Base-by-base conservation (phyloP, 2,329 filamentous ascomycete genomes). In the Dothistroma septosporum region DNA sequence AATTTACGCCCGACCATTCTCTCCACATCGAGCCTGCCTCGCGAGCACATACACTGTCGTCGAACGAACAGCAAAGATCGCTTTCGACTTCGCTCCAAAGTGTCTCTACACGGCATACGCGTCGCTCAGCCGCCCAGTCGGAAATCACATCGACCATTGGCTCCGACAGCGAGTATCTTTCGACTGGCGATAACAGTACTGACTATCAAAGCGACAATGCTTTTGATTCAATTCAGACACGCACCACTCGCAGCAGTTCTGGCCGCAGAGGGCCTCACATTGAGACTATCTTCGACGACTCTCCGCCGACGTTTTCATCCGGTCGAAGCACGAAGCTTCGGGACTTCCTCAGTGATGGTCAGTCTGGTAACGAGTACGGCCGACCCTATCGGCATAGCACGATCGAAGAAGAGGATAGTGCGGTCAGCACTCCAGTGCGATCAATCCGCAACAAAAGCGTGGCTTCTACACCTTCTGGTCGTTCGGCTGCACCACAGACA, bases 281-380 rank as follows among this genome's bases (percentile, higher is more conserved):
- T 54, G 89, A 92, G 70, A 90, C 86, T 24, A 89, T 92, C 79
- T 92, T 92, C 74, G 89, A 92, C 75, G 89, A 92, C 68, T 90
- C 88, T 14, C 88, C 71, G 32, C 68, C 70, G 0, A 64, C 58
- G 16, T 72, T 70, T 57, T 71, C 61, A 32, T 73, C 70, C 11
- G 70, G 69, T 48, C 66, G 70, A n/a, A 74, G 72, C 58, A 73
- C 69, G 8, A 71, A 68, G 58, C 72, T 83, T 50, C 76, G 78
- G 60, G 79, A 83, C 65, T 73, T 83, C 19, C 73, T 82, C 9
- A 78, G 77, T 32, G 76, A 78, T 56, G 78, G 78, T 22, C 75
- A 78, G 33, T 78, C 81, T 61, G 74, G 75, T 53, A 70, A 72
- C 33, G 69, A 67, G 63, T 66, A 61, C 65, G 70, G 53, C 66